Conservation (phyloP, 192 early-diverging fungal genomes). For the Coemansia interrupta region DNA sequence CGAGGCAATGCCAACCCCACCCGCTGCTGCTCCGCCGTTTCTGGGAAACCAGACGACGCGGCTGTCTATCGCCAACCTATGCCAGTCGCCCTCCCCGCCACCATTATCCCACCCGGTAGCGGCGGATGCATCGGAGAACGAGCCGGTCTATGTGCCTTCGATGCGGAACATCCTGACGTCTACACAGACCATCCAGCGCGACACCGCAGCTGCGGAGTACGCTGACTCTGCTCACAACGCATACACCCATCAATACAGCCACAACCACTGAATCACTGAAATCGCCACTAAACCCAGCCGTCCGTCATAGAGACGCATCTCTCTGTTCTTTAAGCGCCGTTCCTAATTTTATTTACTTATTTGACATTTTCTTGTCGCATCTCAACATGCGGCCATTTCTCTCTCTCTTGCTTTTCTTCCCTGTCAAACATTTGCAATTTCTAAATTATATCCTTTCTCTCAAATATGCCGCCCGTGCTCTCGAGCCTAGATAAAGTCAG, state of each 20-base stretch:
- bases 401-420: background rate
- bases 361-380: background rate
- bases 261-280: background rate
- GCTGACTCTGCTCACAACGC: slow-evolving; percentile 1
- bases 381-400: background rate
- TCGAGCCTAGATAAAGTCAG: slow-evolving; percentile 35
- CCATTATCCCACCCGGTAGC: background rate
- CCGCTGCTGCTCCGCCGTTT: background rate
- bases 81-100: slow-evolving; percentile 4
- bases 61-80: slow-evolving; percentile 36
- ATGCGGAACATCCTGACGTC: slow-evolving; percentile 31
- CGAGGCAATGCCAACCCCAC: background rate
- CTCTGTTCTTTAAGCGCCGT: background rate
- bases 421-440: background rate
- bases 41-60: background rate
- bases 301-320: background rate
- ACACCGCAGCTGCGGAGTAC: slow-evolving; percentile 2
- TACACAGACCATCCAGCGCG: slow-evolving; percentile 3
- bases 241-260: background rate
- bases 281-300: background rate
- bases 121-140: background rate
- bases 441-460: background rate
- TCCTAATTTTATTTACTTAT: background rate
- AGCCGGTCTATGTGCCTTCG: slow-evolving; percentile 17
- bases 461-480: slow-evolving; percentile 24